These are phyloP conservation scores for Wickerhamomyces chaumierensis DNA, from an alignment of 805 yeast species.

Conservation along the genomic window DNA sequence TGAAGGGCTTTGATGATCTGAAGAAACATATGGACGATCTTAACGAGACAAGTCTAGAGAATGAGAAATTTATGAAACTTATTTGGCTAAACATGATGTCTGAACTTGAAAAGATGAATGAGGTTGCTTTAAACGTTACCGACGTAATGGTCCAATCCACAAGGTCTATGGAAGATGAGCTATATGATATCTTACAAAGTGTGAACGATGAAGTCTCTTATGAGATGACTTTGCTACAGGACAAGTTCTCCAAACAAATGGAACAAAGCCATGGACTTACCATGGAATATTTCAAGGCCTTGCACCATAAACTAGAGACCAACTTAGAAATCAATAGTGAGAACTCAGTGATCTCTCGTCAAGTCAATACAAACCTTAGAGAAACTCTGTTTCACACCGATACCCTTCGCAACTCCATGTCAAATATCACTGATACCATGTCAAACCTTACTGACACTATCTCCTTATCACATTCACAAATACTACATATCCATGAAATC, in stretches of 20 bases:
- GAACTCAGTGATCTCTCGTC: neutral
- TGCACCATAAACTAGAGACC: neutral
- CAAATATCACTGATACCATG: conserved; percentile 4
- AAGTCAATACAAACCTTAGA: conserved; percentile 2
- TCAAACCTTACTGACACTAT: conserved; percentile 3
- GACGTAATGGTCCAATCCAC: conserved; percentile 6
- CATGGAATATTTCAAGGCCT: neutral
- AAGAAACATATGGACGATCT: conserved; percentile 9
- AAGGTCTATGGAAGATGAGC: conserved; percentile 4
- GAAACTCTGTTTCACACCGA: conserved; percentile 1
- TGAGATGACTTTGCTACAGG: conserved; percentile 5
- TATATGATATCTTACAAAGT: conserved; percentile 6
- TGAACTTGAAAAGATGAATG: conserved; percentile 8
- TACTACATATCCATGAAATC: conserved; percentile 3
- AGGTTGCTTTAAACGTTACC: conserved; percentile 9
- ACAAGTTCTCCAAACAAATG: conserved; percentile 8
- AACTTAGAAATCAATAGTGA: conserved; percentile 1
- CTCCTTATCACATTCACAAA: conserved; percentile 2
- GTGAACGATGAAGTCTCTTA: conserved; percentile 3
- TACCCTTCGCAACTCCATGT: conserved; percentile 3
- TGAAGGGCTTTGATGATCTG: conserved; percentile 4
- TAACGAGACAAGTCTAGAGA: conserved; percentile 2
- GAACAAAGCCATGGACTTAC: conserved; percentile 5
- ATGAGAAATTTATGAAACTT: conserved; percentile 5
- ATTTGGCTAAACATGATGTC: conserved; percentile 7